These are phyloP conservation scores for Prunus campanulata DNA, from an alignment of 306 rosid genomes.

Conservation along the genomic window DNA sequence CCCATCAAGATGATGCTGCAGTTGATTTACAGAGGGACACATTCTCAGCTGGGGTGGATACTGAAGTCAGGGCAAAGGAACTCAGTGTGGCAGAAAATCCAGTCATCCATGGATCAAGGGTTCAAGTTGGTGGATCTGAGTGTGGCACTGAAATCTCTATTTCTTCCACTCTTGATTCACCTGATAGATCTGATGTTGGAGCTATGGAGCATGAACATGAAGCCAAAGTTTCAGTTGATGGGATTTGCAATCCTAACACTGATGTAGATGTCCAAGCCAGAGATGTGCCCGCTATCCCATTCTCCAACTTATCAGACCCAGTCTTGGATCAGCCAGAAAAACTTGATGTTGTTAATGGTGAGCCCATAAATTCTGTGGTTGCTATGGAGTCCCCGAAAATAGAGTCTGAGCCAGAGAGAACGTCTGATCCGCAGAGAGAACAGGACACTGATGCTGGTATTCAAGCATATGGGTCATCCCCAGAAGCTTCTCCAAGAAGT, in stretches of 20 bases:
- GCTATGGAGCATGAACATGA: slow-evolving; percentile 45
- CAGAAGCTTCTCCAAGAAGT: slow-evolving; percentile 80
- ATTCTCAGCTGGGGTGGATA: slow-evolving; percentile 29
- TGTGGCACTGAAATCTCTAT: slow-evolving; percentile 81
- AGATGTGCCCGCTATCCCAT: slow-evolving; percentile 20
- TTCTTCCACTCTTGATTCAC: slow-evolving; percentile 90
- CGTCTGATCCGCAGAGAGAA: slow-evolving; percentile 39
- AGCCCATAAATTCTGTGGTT: slow-evolving; percentile 28
- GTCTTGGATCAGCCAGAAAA: slow-evolving; percentile 40
- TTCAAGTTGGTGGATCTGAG: slow-evolving; percentile 65
- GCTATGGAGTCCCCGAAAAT: slow-evolving; percentile 33
- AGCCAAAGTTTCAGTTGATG: slow-evolving; percentile 48
- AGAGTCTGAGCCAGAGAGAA: slow-evolving; percentile 38
- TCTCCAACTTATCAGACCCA: slow-evolving; percentile 25
- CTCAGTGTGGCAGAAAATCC: slow-evolving; percentile 37
- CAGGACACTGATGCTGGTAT: slow-evolving; percentile 26
- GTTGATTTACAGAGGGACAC: slow-evolving; percentile 47
- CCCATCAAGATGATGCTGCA: slow-evolving; percentile 48
- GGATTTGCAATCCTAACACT: slow-evolving; percentile 31
- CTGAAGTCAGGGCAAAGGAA: slow-evolving; percentile 50
- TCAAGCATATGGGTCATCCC: slow-evolving; percentile 47
- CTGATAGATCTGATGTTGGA: slow-evolving; percentile 62
- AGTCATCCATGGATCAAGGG: slow-evolving; percentile 38
- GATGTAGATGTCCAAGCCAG: slow-evolving; percentile 30
- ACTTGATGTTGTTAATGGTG: slow-evolving; percentile 22